Evolutionary conservation across 495 filamentous ascomycete genomes (phyloP).

Genomic region (Apodospora peruviana): DNA sequence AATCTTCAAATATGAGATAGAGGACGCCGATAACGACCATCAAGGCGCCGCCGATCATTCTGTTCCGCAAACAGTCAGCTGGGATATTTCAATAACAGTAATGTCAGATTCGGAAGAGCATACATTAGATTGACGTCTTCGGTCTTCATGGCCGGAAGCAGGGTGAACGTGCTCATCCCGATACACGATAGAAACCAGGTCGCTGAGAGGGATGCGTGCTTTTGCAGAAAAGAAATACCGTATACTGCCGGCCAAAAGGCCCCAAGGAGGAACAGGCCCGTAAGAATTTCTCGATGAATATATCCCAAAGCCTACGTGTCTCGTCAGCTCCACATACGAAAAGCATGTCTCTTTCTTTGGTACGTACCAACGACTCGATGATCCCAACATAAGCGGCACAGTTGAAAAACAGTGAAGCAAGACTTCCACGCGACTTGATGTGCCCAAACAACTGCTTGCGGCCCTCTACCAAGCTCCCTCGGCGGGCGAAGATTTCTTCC

Average conservation of each 20-base stretch:
- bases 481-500: conserved; percentile 87
- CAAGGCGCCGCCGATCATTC: conserved; percentile 66
- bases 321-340: too few species aligned
- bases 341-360: too few species aligned
- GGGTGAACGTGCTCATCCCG: conserved; percentile 85
- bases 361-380: conserved; percentile 76
- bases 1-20: conserved; percentile 79
- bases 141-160: conserved; percentile 78
- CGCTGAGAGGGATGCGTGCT: conserved; percentile 55
- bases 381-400: conserved; percentile 61
- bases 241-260: conserved; percentile 74
- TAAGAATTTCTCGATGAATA: conserved; percentile 83
- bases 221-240: conserved; percentile 62
- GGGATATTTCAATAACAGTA: neutral
- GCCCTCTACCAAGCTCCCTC: conserved; percentile 63
- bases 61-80: conserved; percentile 35
- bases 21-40: conserved; percentile 75
- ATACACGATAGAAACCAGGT: conserved; percentile 74
- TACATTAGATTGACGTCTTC: conserved; percentile 78
- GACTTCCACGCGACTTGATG: conserved; percentile 50
- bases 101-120: conserved; percentile 23
- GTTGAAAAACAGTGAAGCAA: conserved; percentile 56
- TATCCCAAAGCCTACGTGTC: conserved; percentile 60
- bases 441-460: conserved; percentile 63
- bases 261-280: conserved; percentile 68